Evolutionary conservation across 192 early-diverging fungal genomes (phyloP), one percentile per base, ranked within the genome.

Genomic region (Coemansia sp.): DNA sequence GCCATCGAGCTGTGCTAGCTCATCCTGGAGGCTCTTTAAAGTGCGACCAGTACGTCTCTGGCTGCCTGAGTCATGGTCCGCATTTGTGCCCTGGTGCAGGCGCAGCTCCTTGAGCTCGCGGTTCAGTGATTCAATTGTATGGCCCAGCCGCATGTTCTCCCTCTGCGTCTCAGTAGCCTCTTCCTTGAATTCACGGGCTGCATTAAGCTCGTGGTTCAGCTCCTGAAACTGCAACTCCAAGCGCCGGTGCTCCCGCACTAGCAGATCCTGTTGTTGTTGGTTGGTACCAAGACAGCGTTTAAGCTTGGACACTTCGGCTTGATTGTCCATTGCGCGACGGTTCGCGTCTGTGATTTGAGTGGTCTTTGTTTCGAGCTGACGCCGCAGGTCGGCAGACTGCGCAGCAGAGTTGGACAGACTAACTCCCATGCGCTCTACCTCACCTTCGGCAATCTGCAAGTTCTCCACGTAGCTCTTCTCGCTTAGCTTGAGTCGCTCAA

Each of bases 1-100:
- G 47, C 34, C 69, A 51, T 53, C 68, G 31, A 50, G 65, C 20
- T 68, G 50, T 10, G 53, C 63, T 9, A 81, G 69, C 40, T 81
- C 78, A 11, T 81, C 78, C 20, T 69, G 69, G 12, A 81, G 64
- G 48, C 69, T 76, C 50, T 42, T 55, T 60, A 66, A 71, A 46
- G 59, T 66, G 64, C 57, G 60, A 10, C 61, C 56, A 2, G 23
- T 14, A 50, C 59, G 62, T 10, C 47, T 54, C 20, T 59, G 50
- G n/a, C 14, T 42, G 6, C 42, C 20, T 7, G 26, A 22, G 23
- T 52, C 60, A 8, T 44, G 40, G 46, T 50, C 61, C 11, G 59
- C 23, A 31, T 20, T 15, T 6, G 25, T 21, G 9, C 60, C 48
- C 36, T 53, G 56, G 26, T 76, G 67, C 21, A 62, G 23, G 8